Conservation (phyloP, 208 protist species). For the Acanthamoeba lenticulata region DNA sequence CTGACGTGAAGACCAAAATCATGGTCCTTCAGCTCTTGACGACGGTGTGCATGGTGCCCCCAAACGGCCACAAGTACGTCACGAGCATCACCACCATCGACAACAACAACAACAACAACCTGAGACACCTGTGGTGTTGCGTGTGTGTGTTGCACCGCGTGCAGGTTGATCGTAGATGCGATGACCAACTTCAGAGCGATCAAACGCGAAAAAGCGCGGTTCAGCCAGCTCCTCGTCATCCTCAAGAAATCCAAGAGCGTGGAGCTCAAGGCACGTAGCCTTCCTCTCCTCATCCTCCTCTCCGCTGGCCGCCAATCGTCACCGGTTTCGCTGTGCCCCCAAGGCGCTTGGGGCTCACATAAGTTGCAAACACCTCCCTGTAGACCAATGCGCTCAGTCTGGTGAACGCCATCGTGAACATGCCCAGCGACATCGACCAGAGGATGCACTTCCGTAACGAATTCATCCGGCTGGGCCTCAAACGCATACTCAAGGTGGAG, state of each 20-base stretch:
- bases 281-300: background rate
- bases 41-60: background rate
- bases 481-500: background rate
- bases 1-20: conserved; percentile 35
- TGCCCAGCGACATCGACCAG: background rate
- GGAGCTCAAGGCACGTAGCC: background rate
- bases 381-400: background rate
- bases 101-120: too few relatives aligned
- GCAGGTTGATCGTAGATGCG: background rate
- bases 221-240: background rate
- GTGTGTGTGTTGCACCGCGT: background rate
- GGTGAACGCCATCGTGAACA: background rate
- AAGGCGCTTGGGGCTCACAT: too few relatives aligned
- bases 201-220: background rate
- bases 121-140: too few relatives aligned
- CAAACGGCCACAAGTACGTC: background rate
- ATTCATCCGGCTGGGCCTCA: background rate
- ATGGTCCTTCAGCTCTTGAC: conserved; percentile 25
- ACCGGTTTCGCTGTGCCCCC: too few relatives aligned
- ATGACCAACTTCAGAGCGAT: background rate
- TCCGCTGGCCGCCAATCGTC: too few relatives aligned
- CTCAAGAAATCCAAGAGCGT: background rate
- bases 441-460: background rate
- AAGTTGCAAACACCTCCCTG: background rate
- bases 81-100: background rate